Conservation (phyloP, 192 early-diverging fungal genomes). For the Coemansia sp. region DNA sequence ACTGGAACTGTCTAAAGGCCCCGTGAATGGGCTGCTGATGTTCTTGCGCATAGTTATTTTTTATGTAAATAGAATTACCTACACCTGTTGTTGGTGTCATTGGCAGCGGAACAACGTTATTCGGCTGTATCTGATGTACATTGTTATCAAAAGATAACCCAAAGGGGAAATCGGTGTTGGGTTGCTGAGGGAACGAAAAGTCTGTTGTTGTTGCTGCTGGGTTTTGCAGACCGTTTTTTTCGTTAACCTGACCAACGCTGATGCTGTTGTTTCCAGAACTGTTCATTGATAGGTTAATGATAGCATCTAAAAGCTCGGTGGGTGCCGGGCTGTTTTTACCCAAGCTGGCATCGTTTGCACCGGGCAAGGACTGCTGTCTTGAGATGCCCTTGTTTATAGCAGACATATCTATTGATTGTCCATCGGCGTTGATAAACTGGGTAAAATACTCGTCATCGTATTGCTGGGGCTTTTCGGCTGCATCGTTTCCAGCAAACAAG, state of each 20-base stretch:
- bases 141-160: background rate
- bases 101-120: background rate
- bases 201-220: background rate
- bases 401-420: background rate
- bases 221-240: background rate
- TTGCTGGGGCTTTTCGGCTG: background rate
- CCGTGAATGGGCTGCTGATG: background rate
- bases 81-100: background rate
- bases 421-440: conserved; percentile 40
- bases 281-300: conserved; percentile 41
- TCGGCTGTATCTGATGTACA: background rate
- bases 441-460: conserved; percentile 38
- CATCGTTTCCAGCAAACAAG: background rate
- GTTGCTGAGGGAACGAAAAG: background rate
- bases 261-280: conserved; percentile 8
- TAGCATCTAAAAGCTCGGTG: conserved; percentile 35
- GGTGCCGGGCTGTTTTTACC: conserved; percentile 14
- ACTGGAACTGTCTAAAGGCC: background rate
- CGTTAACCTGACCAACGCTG: conserved; percentile 4
- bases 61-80: conserved; percentile 1
- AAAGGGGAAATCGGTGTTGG: background rate
- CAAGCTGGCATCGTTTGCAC: background rate
- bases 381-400: background rate
- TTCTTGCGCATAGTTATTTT: background rate
- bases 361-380: background rate